phyloP scores from a whole-genome alignment of 139 green algal species.

The Volvox africanus region DNA sequence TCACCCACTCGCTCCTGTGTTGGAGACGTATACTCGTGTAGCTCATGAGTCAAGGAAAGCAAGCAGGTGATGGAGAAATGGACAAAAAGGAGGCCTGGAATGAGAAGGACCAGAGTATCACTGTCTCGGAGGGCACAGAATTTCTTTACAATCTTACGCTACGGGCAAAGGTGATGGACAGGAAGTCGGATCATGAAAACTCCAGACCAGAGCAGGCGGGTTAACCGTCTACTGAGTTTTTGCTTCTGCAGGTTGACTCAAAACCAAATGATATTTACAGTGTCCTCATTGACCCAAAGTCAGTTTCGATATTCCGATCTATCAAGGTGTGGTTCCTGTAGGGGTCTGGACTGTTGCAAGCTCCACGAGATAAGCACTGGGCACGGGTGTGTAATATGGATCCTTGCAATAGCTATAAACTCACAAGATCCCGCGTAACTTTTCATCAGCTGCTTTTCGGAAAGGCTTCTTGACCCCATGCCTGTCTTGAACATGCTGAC shows the following conservation, averaged over 20 bases:
- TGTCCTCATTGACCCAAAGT: conserved; percentile 52
- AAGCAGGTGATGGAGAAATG: background rate
- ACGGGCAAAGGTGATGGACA: conserved; percentile 37
- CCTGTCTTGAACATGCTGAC: too few relatives aligned
- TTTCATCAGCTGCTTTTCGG: too few relatives aligned
- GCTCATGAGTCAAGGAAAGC: background rate
- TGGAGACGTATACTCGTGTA: background rate
- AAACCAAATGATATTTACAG: conserved; percentile 38
- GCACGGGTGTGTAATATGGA: too few relatives aligned
- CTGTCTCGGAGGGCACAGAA: conserved; percentile 42
- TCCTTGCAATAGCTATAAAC: too few relatives aligned
- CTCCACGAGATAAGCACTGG: too few relatives aligned
- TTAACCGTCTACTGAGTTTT: background rate
- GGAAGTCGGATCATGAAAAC: background rate
- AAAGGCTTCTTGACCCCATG: too few relatives aligned
- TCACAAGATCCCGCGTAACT: too few relatives aligned
- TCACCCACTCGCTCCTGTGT: too few relatives aligned
- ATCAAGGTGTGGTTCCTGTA: conserved; percentile 47
- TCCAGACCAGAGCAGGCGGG: background rate
- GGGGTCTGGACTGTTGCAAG: too few relatives aligned
- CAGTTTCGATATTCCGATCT: conserved; percentile 37
- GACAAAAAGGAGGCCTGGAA: conserved; percentile 39
- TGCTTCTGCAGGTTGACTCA: background rate
- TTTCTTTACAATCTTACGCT: conserved; percentile 51
- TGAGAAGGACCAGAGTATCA: conserved; percentile 52